Evolutionary conservation across 495 filamentous ascomycete species (phyloP).

Genomic region (Cenococcum geophilum): DNA sequence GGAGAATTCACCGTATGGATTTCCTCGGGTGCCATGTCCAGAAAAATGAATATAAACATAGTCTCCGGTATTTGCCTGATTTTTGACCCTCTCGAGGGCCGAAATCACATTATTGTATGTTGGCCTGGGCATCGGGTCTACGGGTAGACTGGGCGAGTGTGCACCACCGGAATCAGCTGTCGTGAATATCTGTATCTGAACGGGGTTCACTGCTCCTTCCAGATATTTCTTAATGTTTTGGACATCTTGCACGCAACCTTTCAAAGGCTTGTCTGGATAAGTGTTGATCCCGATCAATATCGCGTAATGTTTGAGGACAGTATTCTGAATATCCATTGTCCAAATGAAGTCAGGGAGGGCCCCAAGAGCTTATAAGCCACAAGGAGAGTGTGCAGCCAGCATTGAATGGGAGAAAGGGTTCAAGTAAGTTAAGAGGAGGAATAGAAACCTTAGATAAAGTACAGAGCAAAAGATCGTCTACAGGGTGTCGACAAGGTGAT

Average conservation of each 20-base stretch:
- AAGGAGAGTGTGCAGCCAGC: no score
- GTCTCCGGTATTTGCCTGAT: slow-evolving; percentile 28
- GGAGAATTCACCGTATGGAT: slow-evolving; percentile 6
- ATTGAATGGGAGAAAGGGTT: no score
- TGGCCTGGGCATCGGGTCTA: background rate
- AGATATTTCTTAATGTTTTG: background rate
- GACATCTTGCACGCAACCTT: background rate
- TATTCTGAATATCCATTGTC: no score
- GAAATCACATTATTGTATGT: background rate
- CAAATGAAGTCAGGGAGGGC: no score
- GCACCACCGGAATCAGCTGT: background rate
- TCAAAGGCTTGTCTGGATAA: background rate
- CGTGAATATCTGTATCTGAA: background rate
- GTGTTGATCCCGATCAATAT: background rate
- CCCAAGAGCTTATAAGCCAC: no score
- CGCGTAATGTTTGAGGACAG: background rate
- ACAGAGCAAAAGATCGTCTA: no score
- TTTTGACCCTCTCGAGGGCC: slow-evolving; percentile 4
- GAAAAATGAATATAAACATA: slow-evolving; percentile 37
- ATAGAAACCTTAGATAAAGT: no score
- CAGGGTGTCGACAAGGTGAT: no score
- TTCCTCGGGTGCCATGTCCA: slow-evolving; percentile 29
- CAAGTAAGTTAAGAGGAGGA: no score
- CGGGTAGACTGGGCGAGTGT: background rate
- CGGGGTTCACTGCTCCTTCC: background rate